Conservation (phyloP, 306 rosid genomes). For the Fragaria ananassa region DNA sequence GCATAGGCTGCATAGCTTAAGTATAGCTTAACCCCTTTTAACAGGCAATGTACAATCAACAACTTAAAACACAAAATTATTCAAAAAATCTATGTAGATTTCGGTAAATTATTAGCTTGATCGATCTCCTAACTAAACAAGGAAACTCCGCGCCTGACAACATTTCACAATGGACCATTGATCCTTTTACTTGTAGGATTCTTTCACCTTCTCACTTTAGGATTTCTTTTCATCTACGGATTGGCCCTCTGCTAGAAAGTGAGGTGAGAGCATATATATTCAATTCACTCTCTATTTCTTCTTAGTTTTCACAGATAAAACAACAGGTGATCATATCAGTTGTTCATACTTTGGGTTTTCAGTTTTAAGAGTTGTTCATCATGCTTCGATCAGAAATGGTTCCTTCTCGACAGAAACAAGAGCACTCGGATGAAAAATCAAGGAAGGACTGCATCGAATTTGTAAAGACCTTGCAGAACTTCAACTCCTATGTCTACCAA, state of each 20-base stretch:
- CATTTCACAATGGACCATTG: background rate
- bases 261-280: background rate
- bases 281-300: background rate
- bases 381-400: background rate
- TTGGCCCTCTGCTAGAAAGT: background rate
- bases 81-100: too few relatives aligned
- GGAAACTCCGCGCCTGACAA: background rate
- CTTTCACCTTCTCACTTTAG: background rate
- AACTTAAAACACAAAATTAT: too few relatives aligned
- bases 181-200: slow-evolving; percentile 1
- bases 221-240: background rate
- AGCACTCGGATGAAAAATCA: background rate
- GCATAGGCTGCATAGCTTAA: too few relatives aligned
- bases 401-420: background rate
- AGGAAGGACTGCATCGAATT: background rate
- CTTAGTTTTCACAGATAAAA: background rate
- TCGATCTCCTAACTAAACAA: background rate
- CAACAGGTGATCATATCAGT: background rate
- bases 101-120: too few relatives aligned
- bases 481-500: slow-evolving; percentile 21
- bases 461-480: background rate
- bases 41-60: too few relatives aligned
- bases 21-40: too few relatives aligned
- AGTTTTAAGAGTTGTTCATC: background rate
- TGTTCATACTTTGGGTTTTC: background rate